Base-by-base conservation (phyloP, 768 basidiomycete genomes). In the Pulveroboletus sp. region DNA sequence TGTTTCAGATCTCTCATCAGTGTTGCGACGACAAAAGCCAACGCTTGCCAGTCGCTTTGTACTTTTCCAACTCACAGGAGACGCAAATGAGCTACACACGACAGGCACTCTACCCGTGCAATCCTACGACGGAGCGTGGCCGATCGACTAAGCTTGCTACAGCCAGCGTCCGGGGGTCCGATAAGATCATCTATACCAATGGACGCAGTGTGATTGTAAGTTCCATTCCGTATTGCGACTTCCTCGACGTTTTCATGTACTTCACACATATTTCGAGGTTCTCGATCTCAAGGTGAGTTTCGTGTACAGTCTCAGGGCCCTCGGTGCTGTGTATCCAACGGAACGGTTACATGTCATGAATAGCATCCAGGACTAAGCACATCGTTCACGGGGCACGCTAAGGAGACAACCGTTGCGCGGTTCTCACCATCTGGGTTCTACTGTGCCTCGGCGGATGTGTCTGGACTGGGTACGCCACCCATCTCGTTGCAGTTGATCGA, bases 351-450 rank as follows among this genome's bases (percentile, higher is more conserved):
- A 37, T 28, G 11, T 21, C 17, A 26, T 36, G 37, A 14, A 35
- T 46, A 93, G 93, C 82, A 89, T 63, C 80, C 85, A 11, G 71
- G 74, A 3, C 69, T 79, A 6, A 78, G 83, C 11, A 74, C 74
- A 11, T 75, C 83, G 21, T 93, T 94, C 63, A 75, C 81, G 39
- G 88, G 87, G 27, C 93, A 96, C 68, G 79, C 84, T 4, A 84
- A 92, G 57, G 84, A 85, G 47, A 78, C 91, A 7, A 93, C 90
- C 2, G 89, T 94, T 15, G 94, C 95, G 12, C 82, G 90, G 33
- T 80, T 96, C 59, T 93, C 93, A 2, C 94, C 93, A 0, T 89
- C 91, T 2, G 94, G 95, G 26, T 96, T 85, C 70, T 98, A 97
- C 70, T 93, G 89, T 62, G 94, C 95, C 5, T 95, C 92, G 28